phyloP scores from a whole-genome alignment of 2,329 filamentous ascomycete genomes.

The Mollisia scopiformis region DNA sequence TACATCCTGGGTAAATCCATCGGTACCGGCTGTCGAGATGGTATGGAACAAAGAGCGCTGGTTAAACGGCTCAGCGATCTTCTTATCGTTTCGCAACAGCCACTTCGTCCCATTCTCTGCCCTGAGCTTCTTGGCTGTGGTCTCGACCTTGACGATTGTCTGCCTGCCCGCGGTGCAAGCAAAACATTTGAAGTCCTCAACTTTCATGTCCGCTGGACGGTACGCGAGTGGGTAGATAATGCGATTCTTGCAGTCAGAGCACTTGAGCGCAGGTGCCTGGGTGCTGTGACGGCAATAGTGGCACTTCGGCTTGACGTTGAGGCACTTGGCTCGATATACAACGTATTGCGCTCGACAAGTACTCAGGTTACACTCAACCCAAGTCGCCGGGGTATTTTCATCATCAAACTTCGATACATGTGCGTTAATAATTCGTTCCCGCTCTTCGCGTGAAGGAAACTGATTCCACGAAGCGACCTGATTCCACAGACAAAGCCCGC shows the following conservation, averaged over 20 bases:
- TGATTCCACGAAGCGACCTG: conserved; percentile 9
- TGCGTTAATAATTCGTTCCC: conserved; percentile 3
- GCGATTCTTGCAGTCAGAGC: conserved; percentile 18
- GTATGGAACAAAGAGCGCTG: conserved; percentile 20
- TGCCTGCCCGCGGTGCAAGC: conserved; percentile 16
- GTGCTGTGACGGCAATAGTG: conserved; percentile 19
- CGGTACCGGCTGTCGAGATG: conserved; percentile 12
- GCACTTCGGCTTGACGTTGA: conserved; percentile 26
- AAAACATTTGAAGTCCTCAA: conserved; percentile 16
- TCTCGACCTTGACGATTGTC: conserved; percentile 19
- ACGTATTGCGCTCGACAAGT: conserved; percentile 27
- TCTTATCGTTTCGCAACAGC: conserved; percentile 20
- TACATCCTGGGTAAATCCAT: conserved; percentile 14
- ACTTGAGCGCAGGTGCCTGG: conserved; percentile 17
- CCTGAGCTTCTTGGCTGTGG: conserved; percentile 10
- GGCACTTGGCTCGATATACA: conserved; percentile 14
- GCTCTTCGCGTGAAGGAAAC: conserved; percentile 2
- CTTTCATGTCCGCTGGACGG: conserved; percentile 11
- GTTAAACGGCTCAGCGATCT: conserved; percentile 20
- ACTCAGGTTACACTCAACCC: conserved; percentile 24
- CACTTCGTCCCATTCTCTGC: conserved; percentile 17
- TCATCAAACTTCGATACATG: conserved; percentile 19
- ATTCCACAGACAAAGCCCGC: conserved; percentile 18
- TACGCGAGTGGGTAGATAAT: conserved; percentile 20
- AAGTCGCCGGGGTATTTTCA: conserved; percentile 13